These are phyloP conservation scores for Entomophthora muscae DNA, from an alignment of 371 early-diverging fungal genomes.

Conservation along the genomic window DNA sequence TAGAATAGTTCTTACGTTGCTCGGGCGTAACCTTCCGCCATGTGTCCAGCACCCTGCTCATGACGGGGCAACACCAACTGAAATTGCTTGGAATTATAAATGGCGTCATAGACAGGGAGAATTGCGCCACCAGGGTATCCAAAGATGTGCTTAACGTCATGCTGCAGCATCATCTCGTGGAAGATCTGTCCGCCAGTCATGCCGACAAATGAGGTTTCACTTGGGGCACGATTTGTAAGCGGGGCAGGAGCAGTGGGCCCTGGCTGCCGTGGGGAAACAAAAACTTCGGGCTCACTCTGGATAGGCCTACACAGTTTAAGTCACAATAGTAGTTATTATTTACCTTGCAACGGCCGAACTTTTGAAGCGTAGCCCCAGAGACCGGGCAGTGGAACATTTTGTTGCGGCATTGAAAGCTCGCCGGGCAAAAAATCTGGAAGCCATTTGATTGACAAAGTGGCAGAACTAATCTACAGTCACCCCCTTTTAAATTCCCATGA, in stretches of 20 bases:
- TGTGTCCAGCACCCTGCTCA: conserved; percentile 96
- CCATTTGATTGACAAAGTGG: not conserved
- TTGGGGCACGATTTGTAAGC: not conserved
- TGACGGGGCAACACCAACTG: conserved; percentile 88
- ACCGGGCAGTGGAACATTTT: not conserved
- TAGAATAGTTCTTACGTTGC: conserved; percentile 50
- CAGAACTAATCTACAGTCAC: not conserved
- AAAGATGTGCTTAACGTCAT: conserved; percentile 81
- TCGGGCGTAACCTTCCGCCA: conserved; percentile 94
- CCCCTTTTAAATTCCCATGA: not conserved
- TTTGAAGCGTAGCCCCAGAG: not conserved
- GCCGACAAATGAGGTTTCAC: conserved; percentile 41
- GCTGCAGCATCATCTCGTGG: conserved; percentile 93
- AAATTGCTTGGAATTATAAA: conserved; percentile 86
- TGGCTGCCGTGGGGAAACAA: not conserved
- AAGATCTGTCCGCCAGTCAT: conserved; percentile 96
- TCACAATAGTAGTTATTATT: not conserved
- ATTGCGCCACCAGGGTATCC: conserved; percentile 97
- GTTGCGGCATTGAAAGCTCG: not conserved
- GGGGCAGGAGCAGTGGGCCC: not conserved
- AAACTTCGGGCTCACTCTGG: not conserved
- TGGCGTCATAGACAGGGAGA: conserved; percentile 93
- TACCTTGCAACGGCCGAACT: not conserved
- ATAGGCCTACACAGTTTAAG: not conserved
- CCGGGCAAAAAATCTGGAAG: not conserved